Evolutionary conservation across 768 basidiomycete genomes (phyloP), one percentile per base, ranked within the genome.

Genomic region (Amanita muscaria): DNA sequence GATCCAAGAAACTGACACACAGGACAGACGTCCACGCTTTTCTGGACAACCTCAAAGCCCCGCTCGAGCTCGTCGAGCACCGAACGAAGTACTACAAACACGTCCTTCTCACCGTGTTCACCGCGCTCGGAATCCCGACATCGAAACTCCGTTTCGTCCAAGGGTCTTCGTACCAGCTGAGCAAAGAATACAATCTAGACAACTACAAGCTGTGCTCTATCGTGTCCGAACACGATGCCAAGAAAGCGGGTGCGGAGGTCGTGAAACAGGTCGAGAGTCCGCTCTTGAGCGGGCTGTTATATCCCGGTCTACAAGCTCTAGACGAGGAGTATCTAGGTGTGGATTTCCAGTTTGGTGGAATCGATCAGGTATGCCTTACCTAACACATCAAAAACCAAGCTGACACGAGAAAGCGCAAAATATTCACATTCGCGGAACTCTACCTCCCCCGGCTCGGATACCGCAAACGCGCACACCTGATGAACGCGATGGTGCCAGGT

Each of bases 401-500:
- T n/a, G n/a, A n/a, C n/a, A n/a, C n/a, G n/a, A n/a, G n/a, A n/a
- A n/a, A 94, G 90, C 81, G 94, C 47, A 98, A 98, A 69, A 97
- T 98, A 58, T 99, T 99, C 65, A 97, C 91, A 15, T 94, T 94
- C 56, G 93, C 96, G 5, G 93, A 98, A 60, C 76, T 86, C 55
- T 93, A 92, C 76, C 83, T 99, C 42, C 96, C 96, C 3, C 74
- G 79, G 50, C 74, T 98, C 24, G 96, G 94, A 27, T 98, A 97
- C 68, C 66, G 69, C 42, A 97, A 96, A 64, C 89, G 94, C 25
- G 88, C 93, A 0, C 96, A 99, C 61, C 72, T 99, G 35, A 99
- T 99, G 96, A 99, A 97, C 65, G 70, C 77, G 25, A 98, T 98
- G 93, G 90, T 98, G 0, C 92, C 93, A 23, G 92, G 93, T 34